phyloP scores from a whole-genome alignment of 441 rosid species.

The Populus hybrid region DNA sequence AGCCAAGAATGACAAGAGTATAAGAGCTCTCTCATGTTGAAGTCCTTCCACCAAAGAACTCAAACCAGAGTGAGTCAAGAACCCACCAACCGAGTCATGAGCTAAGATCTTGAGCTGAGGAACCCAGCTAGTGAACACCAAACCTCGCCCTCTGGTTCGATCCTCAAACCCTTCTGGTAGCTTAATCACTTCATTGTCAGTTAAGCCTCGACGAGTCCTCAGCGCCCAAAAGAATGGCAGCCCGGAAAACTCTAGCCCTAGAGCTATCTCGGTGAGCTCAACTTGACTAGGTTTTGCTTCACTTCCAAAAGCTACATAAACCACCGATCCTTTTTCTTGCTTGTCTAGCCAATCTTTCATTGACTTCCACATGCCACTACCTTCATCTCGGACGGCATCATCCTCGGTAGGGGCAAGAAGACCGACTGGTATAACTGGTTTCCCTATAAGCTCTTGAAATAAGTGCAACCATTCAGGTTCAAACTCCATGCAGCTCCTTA shows the following conservation, averaged over 20 bases:
- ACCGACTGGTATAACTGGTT: constrained; percentile 47
- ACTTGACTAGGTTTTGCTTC: constrained; percentile 36
- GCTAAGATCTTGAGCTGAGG: constrained; percentile 17
- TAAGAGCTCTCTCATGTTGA: constrained; percentile 1
- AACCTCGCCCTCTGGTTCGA: constrained; percentile 6
- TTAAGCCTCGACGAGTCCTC: constrained; percentile 28
- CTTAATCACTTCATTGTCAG: constrained; percentile 2
- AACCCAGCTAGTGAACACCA: constrained; percentile 15
- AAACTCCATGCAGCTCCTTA: constrained; percentile 37
- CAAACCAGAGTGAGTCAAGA: constrained; percentile 14
- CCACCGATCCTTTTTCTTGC: constrained; percentile 35
- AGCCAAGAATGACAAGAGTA: constrained; percentile 11
- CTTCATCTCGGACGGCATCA: not conserved
- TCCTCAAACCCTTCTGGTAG: constrained; percentile 13
- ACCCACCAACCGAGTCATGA: constrained; percentile 20
- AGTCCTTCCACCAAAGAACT: constrained; percentile 24
- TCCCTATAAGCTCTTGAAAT: constrained; percentile 26
- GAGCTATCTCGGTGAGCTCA: constrained; percentile 45
- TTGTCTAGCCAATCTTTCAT: constrained; percentile 43
- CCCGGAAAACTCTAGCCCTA: constrained; percentile 44
- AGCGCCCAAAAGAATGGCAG: constrained; percentile 52
- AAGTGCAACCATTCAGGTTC: constrained; percentile 40
- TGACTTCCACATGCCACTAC: not conserved
- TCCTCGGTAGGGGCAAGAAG: constrained; percentile 35
- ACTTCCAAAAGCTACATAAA: constrained; percentile 51